These are phyloP conservation scores for Ambrosia hybrid DNA, from an alignment of 140 eudicot species.

Conservation along the genomic window DNA sequence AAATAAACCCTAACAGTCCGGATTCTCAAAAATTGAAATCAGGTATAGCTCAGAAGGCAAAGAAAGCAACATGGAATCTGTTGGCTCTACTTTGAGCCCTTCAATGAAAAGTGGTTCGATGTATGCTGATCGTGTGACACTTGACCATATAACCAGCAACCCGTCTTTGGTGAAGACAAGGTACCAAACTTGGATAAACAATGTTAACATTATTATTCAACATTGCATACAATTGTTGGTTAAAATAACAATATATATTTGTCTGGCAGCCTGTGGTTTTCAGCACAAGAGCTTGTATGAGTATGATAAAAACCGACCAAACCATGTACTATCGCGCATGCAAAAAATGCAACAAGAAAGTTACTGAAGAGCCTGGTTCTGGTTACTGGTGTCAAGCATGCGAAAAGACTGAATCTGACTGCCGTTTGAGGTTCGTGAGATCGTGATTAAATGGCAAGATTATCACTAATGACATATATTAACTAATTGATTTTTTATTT, in stretches of 20 bases:
- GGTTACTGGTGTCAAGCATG: conserved; percentile 94
- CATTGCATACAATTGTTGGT: neutral
- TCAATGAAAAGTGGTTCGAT: conserved; percentile 50
- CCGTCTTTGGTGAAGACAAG: conserved; percentile 77
- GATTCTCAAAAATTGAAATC: conserved; percentile 77
- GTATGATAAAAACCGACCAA: conserved; percentile 74
- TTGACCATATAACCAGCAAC: conserved; percentile 68
- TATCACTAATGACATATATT: neutral
- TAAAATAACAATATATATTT: neutral
- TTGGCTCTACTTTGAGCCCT: conserved; percentile 64
- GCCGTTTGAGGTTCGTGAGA: conserved; percentile 64
- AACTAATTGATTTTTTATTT: neutral
- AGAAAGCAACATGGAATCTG: conserved; percentile 68
- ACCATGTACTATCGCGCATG: conserved; percentile 92
- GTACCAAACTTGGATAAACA: conserved; percentile 26
- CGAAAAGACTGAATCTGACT: conserved; percentile 63
- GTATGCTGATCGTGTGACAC: conserved; percentile 68
- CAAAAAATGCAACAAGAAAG: conserved; percentile 95
- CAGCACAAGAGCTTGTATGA: conserved; percentile 61
- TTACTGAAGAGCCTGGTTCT: conserved; percentile 71
- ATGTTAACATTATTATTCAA: neutral
- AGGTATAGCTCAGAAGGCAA: conserved; percentile 88
- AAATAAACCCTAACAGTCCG: conserved; percentile 70
- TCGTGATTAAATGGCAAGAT: neutral
- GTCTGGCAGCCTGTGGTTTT: conserved; percentile 71